A percentile compares a stretch with the other conserved stretches of the same genome.
Conservation (phyloP, 1,284 basidiomycete species). For the Athelia psychrophila region DNA sequence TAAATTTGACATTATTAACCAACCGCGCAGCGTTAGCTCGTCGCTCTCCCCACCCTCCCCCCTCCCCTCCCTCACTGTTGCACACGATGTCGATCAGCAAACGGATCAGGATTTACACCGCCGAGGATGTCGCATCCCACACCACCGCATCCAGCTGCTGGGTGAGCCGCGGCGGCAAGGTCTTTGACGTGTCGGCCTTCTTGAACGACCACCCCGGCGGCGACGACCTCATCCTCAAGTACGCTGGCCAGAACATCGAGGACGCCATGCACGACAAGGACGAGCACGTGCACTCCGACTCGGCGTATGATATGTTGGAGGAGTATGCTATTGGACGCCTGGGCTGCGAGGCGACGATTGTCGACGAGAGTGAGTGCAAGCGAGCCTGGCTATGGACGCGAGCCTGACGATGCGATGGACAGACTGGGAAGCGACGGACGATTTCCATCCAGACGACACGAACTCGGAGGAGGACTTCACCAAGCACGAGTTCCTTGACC, state of each 20-base stretch:
- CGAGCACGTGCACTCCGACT: constrained; percentile 93
- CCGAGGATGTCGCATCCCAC: constrained; percentile 68
- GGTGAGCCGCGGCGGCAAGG: constrained; percentile 69
- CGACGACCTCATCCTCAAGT: constrained; percentile 77
- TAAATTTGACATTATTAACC: too few species aligned
- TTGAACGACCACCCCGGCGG: constrained; percentile 84
- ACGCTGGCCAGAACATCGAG: constrained; percentile 85
- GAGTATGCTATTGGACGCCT: constrained; percentile 84
- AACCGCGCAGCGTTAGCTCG: too few species aligned
- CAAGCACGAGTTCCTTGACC: constrained; percentile 91
- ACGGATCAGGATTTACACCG: constrained; percentile 68
- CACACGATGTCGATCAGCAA: constrained; percentile 48
- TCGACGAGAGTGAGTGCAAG: constrained; percentile 67
- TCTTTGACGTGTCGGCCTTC: constrained; percentile 79
- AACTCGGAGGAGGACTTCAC: constrained; percentile 77
- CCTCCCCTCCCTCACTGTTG: too few species aligned
- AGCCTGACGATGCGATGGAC: constrained; percentile 13
- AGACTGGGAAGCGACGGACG: constrained; percentile 87
- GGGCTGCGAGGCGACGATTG: constrained; percentile 71
- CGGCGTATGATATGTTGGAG: constrained; percentile 90
- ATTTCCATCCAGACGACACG: constrained; percentile 89
- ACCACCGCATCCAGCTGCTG: constrained; percentile 61
- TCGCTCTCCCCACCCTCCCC: too few species aligned
- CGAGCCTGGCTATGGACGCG: not conserved
- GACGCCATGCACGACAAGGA: constrained; percentile 78